Base-by-base conservation (phyloP, 2,329 filamentous ascomycete genomes). In the Ophiostoma sp. region DNA sequence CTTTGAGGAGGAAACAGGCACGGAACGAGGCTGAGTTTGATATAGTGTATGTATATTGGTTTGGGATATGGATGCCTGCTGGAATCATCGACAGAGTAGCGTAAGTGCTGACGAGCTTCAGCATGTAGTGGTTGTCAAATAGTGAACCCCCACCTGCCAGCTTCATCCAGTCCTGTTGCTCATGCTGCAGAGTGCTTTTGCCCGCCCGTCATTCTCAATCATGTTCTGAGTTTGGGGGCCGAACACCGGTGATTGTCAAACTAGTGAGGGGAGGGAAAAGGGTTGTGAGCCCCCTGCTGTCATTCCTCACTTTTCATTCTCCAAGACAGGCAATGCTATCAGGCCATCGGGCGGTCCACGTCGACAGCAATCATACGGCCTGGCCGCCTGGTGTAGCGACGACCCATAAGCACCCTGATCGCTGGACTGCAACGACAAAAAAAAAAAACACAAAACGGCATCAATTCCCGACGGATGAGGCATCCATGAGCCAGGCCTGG, bases 401-500 rank as follows among this genome's bases (percentile, higher is more conserved):
- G 23, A 17, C 57, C 33, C 57, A 62, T 62, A 11, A 4, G 62
- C 54, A 35, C 52, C 44, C 44, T 57, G 27, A 17, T 62, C 57
- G 57, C 57, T 33, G n/a, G 7, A 57, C 27, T n/a, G 15, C 27
- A 33, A 66, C 35, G 20, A 39, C 35, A 33, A 35, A 41, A 41
- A 11, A 23, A 33, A 35, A 41, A 41, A 11, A 23, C 35, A 17
- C 62, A 66, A 41, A 66, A 39, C 33, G 20, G 62, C 20, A 66
- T 62, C 57, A 62, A 62, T 62, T 62, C 57, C 57, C 57, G 57
- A 62, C 27, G 57, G 57, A n/a, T 33, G 33, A 35, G 57, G 35
- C 57, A 62, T 62, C 10, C n/a, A 27, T 7, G 44, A 48, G 44
- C 44, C 54, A 62, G 27, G 52, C 52, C n/a, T 57, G 52, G 44